phyloP scores from a whole-genome alignment of 805 yeast genomes.

The Pichia paraexigua region DNA sequence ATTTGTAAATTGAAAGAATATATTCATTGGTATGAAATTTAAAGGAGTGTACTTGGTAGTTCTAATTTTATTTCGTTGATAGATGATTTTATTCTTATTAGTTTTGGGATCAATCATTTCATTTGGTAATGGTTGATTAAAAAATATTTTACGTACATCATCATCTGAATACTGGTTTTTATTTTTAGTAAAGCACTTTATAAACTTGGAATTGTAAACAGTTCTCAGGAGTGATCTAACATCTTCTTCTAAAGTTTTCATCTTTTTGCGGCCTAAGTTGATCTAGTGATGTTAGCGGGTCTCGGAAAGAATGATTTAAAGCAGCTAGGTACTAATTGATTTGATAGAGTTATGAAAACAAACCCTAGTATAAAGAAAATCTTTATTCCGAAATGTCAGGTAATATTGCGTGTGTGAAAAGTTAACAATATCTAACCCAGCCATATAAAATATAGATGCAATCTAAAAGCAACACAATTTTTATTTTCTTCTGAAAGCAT shows the following conservation, averaged over 20 bases:
- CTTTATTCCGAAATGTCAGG: neutral
- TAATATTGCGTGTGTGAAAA: neutral
- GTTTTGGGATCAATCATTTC: conserved; percentile 48
- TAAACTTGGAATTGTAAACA: neutral
- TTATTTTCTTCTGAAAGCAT: too few species aligned
- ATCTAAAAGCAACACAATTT: neutral
- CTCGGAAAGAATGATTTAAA: neutral
- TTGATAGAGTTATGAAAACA: neutral
- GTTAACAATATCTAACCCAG: neutral
- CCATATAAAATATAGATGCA: neutral
- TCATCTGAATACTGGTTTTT: neutral
- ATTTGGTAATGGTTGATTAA: conserved; percentile 54
- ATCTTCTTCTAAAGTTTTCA: conserved; percentile 9
- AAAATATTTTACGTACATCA: conserved; percentile 38
- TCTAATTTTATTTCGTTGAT: conserved; percentile 51
- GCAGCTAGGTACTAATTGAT: neutral
- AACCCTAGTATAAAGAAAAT: neutral
- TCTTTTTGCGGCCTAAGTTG: neutral
- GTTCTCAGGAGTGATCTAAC: neutral
- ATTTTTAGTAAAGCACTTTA: neutral
- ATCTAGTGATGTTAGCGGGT: too few species aligned
- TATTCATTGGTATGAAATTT: conserved; percentile 49
- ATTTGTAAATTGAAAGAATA: conserved; percentile 46
- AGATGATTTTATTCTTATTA: conserved; percentile 34
- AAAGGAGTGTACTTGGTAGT: conserved; percentile 58